These are phyloP conservation scores for Picea abies DNA, from an alignment of 83 land plant species.

Conservation along the genomic window DNA sequence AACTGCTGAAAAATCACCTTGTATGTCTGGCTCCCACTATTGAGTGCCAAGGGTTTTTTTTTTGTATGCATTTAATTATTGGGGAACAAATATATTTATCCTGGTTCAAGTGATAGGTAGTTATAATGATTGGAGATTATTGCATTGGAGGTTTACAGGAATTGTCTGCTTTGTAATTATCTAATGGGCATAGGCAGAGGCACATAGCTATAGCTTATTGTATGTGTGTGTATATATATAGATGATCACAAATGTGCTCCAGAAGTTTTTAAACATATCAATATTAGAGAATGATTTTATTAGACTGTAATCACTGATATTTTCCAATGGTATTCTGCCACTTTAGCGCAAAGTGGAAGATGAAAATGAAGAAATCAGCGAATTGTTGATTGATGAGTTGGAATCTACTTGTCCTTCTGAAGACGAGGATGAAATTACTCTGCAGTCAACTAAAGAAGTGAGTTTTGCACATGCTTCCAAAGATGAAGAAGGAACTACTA, in stretches of 20 bases:
- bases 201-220: not conserved
- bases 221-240: not conserved
- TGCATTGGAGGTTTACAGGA: not conserved
- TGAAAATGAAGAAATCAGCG: not conserved
- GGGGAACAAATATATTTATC: not conserved
- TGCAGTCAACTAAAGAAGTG: conserved; percentile 14
- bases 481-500: conserved; percentile 11
- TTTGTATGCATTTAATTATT: conserved; percentile 13
- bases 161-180: not conserved
- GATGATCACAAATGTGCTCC: too few relatives aligned
- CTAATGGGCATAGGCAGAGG: not conserved
- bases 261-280: too few relatives aligned
- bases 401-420: not conserved
- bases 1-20: conserved; percentile 31
- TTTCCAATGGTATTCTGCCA: not conserved
- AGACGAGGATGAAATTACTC: conserved; percentile 10
- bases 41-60: not conserved
- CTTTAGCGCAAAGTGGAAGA: conserved; percentile 1
- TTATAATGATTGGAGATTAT: not conserved
- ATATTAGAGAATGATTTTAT: too few relatives aligned
- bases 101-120: too few relatives aligned
- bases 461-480: not conserved
- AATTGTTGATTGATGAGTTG: not conserved
- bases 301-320: not conserved
- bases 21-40: conserved; percentile 21